phyloP scores from a whole-genome alignment of 306 rosid species.

The Fragaria vesca region DNA sequence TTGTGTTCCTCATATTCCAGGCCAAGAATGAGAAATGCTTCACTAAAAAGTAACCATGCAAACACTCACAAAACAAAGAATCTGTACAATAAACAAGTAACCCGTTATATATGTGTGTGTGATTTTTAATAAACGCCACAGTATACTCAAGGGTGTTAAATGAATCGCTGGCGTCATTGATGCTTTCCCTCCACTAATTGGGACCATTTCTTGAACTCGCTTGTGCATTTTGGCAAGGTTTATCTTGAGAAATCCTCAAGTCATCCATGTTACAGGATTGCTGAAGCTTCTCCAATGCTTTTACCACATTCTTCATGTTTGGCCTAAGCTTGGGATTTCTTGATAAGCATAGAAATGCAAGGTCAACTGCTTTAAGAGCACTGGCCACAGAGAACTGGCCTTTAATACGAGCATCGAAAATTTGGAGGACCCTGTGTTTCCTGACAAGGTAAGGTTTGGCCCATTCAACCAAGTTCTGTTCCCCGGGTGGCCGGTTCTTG shows the following conservation, averaged over 20 bases:
- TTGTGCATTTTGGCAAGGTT: not conserved
- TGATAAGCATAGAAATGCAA: constrained; percentile 64
- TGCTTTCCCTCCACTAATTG: constrained; percentile 28
- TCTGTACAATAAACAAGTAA: not conserved
- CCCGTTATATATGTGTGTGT: too few species aligned
- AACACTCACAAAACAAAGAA: not conserved
- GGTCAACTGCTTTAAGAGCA: constrained; percentile 62
- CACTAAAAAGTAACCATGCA: not conserved
- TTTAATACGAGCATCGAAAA: constrained; percentile 68
- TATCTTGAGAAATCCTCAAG: constrained; percentile 16
- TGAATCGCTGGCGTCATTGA: not conserved
- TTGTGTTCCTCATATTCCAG: not conserved
- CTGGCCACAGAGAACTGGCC: constrained; percentile 60
- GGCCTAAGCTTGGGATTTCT: constrained; percentile 74
- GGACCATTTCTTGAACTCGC: constrained; percentile 32
- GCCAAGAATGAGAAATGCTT: not conserved
- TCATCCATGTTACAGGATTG: constrained; percentile 25
- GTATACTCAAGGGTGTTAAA: too few species aligned
- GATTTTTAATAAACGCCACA: too few species aligned
- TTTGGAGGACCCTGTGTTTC: constrained; percentile 67
- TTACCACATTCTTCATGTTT: constrained; percentile 69
- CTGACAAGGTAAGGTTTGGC: constrained; percentile 76
- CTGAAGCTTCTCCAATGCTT: constrained; percentile 60
- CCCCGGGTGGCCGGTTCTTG: constrained; percentile 67
- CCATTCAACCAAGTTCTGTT: constrained; percentile 85